Base-by-base conservation (phyloP, 1,284 basidiomycete species). In the Malassezia slooffiae region DNA sequence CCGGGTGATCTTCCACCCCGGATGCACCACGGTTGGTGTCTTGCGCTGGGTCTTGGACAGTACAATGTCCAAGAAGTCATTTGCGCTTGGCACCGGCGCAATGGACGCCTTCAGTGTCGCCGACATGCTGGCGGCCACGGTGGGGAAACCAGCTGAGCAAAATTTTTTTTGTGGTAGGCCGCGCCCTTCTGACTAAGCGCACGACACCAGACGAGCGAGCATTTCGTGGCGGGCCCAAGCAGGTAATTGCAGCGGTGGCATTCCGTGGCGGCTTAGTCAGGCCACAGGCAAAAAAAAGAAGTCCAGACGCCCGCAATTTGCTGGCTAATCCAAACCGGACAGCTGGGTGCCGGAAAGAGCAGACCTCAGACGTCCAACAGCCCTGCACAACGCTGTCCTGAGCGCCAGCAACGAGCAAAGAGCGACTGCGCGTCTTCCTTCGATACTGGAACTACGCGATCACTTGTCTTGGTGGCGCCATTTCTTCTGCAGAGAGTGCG, bases 1-100 rank as follows among this genome's bases (percentile, higher is more conserved):
- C 43, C 88, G 81, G 53, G 85, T 87, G 71, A 97, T 97, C 76
- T 97, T 96, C 77, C 93, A 95, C 76, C 95, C 96, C 42, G 67
- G 66, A 36, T 70, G 68, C 27, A 70, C 62, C 69, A 89, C 91
- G 32, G 91, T 96, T 12, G 91, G 90, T 24, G 91, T 96, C 76
- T 95, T 95, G 59, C 91, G 76, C 74, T 88, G 88, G 13, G 87
- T 96, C 75, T 82, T 95, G 67, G 83, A 90, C 70, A 90, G 69
- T 16, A 90, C 83, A 52, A 91, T 90, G 73, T 96, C 91, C 71
- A 96, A 73, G 70, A 96, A 96, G 72, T 97, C 90, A 23, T 80
- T 75, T 57, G 91, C 85, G 34, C 86, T 91, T 37, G 91, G 91
- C 42, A 99, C 91, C 32, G 93, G 91, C 43, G 93, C 85, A 68